A percentile compares a stretch with the other conserved stretches of the same genome.
phyloP scores from a whole-genome alignment of 2,329 filamentous ascomycete genomes.

The Xylaria digitata region DNA sequence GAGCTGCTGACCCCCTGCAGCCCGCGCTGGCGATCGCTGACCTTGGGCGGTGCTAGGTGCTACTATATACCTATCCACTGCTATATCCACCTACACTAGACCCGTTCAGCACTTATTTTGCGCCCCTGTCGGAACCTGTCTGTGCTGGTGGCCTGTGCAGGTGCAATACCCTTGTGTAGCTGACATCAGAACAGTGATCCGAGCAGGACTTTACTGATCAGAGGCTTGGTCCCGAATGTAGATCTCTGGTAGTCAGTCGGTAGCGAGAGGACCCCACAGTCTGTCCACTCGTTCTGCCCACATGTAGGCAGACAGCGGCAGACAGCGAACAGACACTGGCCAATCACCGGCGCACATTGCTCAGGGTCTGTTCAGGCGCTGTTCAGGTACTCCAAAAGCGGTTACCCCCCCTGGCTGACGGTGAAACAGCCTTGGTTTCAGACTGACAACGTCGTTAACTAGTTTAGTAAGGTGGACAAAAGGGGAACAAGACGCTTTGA shows the following conservation, averaged over 20 bases:
- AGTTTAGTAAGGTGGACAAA: constrained; percentile 3
- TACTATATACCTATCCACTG: too few species aligned
- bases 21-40: constrained; percentile 24
- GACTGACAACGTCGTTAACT: neutral
- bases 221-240: neutral
- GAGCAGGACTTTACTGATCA: neutral
- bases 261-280: neutral
- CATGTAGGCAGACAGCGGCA: neutral
- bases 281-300: too few species aligned
- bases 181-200: constrained; percentile 28
- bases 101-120: neutral
- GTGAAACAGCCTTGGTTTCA: constrained; percentile 39
- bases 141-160: too few species aligned
- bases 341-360: neutral
- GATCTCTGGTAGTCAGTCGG: neutral
- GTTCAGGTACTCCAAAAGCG: neutral
- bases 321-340: neutral
- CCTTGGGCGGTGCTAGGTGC: constrained; percentile 8
- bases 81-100: too few species aligned
- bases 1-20: constrained; percentile 22
- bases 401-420: constrained; percentile 14
- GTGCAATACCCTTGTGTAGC: constrained; percentile 8
- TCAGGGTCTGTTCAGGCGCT: too few species aligned
- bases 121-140: constrained; percentile 1
- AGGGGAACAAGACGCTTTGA: too few species aligned